Evolutionary conservation across 2,329 filamentous ascomycete species (phyloP).

Genomic region (Saccharata proteae): DNA sequence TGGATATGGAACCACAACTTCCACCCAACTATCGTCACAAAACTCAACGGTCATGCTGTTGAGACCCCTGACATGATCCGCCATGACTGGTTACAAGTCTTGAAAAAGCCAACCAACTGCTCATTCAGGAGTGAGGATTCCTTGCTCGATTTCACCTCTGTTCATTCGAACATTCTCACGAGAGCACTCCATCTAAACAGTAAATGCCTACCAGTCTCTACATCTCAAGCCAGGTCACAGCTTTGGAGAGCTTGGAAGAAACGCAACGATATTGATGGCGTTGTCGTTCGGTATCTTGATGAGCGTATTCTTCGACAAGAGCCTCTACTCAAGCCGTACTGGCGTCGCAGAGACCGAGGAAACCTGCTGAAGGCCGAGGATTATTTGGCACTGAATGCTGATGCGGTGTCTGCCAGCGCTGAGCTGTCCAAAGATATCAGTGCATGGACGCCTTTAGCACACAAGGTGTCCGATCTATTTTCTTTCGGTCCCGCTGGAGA

Average conservation of each 20-base stretch:
- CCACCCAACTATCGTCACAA: conserved; percentile 26
- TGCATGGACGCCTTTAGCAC: conserved; percentile 40
- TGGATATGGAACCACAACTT: conserved; percentile 30
- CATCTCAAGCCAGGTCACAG: conserved; percentile 24
- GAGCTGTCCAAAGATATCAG: conserved; percentile 40
- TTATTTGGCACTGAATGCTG: conserved; percentile 30
- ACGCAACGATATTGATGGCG: conserved; percentile 24
- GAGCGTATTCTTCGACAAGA: conserved; percentile 26
- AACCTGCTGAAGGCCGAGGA: conserved; percentile 24
- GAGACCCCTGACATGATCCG: conserved; percentile 45
- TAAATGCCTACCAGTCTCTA: conserved; percentile 27
- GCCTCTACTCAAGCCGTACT: conserved; percentile 23
- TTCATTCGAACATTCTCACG: conserved; percentile 22
- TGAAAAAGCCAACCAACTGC: conserved; percentile 26
- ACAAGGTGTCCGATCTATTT: conserved; percentile 39
- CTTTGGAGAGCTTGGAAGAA: conserved; percentile 31
- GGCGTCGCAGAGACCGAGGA: conserved; percentile 25
- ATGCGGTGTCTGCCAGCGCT: conserved; percentile 39
- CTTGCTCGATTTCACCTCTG: conserved; percentile 34
- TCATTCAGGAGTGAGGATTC: conserved; percentile 38
- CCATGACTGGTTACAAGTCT: conserved; percentile 29
- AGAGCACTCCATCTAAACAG: too few relatives aligned
- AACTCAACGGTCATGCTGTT: conserved; percentile 37
- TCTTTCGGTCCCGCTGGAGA: conserved; percentile 43
- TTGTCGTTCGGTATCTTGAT: conserved; percentile 28